Evolutionary conservation across 371 early-diverging fungal genomes (phyloP), one percentile per base, ranked within the genome.

Genomic region (Enterocytospora artemiae): DNA sequence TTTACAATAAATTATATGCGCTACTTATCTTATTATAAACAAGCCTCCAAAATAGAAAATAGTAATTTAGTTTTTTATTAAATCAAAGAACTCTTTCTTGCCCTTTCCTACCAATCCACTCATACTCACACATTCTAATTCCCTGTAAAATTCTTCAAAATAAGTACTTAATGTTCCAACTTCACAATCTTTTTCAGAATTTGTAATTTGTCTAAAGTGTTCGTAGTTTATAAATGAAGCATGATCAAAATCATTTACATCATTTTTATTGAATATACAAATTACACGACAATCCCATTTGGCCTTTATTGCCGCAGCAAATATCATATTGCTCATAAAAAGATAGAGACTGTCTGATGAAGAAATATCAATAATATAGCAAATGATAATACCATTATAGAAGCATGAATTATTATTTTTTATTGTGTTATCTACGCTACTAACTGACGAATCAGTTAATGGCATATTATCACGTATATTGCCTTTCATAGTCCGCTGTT

Each of bases 281-380:
- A 94, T 81, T 57, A 94, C 88, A 2, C 92, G 92, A 32, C 92
- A 78, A 68, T 88, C 86, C 31, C 92, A 77, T 32, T 67, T 64
- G 44, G 55, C 69, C 46, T 64, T 53, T 9, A 80, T 34, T 5
- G 81, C 85, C 77, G 92, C 90, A 9, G 96, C 96, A 78, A 94
- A 96, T 51, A 96, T 80, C 96, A 98, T 95, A 79, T 98, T 96
- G 67, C 89, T 87, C 89, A 98, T 94, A 76, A 96, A 98, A 0
- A 95, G 93, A 28, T 89, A 88, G 5, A 92, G 93, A 53, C 84
- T 81, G 25, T 88, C 84, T 0, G 90, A 88, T 33, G 90, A 83
- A 2, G 90, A 89, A 36, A 92, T 90, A 76, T 98, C 99, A 73
- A 96, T 88, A 62, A 93, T 85, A 73, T 94, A 96, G 1, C 89